Base-by-base conservation (phyloP, 306 rosid genomes). In the Cajanus cajan region DNA sequence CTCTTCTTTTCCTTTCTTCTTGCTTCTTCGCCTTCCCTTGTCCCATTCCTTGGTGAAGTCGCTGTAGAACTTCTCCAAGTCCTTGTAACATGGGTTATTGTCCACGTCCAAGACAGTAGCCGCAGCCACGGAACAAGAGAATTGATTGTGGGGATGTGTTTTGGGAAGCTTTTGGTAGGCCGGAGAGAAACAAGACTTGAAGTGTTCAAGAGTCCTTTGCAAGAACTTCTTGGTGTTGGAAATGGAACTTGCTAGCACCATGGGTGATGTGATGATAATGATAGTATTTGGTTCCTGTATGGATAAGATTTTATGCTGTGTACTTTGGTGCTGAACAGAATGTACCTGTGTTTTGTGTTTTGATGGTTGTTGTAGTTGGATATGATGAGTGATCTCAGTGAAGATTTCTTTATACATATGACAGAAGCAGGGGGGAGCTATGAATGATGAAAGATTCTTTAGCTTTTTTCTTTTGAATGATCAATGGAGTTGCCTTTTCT, bases 181-280 rank as follows among this genome's bases (percentile, higher is more conserved):
- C 0, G 68, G 74, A 45, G 90, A 85, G 86, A 96, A 96, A 74
- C 91, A 71, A 48, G 84, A 90, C 86, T 85, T 96, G 78, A 93
- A 74, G 63, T 47, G 88, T 7, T 86, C 83, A 4, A 91, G 36
- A 22, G 91, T 85, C 73, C 82, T 93, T 36, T 76, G 86, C 80
- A 96, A 83, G 81, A 96, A 86, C 84, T 85, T 89, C 85, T 83
- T 93, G 85, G 97, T 89, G 77, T 44, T 84, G 81, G 89, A 90
- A 83, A 94, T 83, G 79, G 98, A 77, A 47, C 45, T 85, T 82
- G 87, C 76, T 21, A 93, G 81, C 83, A 87, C 16, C 98, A 92
- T 92, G 78, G 71, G 11, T 68, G 73, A 45, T 44, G 72, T 7
- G 10, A 63, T 7, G 79, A 61, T 18, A 52, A 18, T 12, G 31